Conservation (phyloP, 257 asterid genomes). For the Fraxinus excelsior region DNA sequence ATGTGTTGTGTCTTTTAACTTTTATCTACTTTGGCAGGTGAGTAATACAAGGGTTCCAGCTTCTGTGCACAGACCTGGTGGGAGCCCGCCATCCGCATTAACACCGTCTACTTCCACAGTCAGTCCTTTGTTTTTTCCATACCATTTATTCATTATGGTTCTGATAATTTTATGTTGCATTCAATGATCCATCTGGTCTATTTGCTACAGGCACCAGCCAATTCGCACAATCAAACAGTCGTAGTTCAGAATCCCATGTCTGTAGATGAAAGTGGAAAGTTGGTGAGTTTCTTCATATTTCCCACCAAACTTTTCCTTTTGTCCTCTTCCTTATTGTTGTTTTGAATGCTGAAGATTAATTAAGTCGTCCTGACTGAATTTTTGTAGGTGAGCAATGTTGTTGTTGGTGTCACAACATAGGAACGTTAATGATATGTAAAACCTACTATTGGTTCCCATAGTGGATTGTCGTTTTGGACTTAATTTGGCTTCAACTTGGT, state of each 20-base stretch:
- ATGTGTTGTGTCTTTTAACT: neutral
- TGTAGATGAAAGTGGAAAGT: slow-evolving; percentile 69
- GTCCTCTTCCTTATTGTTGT: neutral
- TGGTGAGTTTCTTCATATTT: slow-evolving; percentile 15
- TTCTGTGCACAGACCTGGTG: slow-evolving; percentile 53
- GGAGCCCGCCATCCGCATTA: slow-evolving; percentile 42
- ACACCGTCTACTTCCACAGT: slow-evolving; percentile 57
- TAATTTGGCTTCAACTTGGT: slow-evolving; percentile 26
- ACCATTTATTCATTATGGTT: slow-evolving; percentile 7
- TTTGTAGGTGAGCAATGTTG: slow-evolving; percentile 79
- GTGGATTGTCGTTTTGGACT: slow-evolving; percentile 26
- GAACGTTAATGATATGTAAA: slow-evolving; percentile 6
- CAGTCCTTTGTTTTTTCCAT: slow-evolving; percentile 31
- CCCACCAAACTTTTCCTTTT: neutral
- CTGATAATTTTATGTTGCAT: slow-evolving; percentile 7
- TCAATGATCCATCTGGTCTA: slow-evolving; percentile 9
- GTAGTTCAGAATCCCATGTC: slow-evolving; percentile 90
- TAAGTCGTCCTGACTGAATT: slow-evolving; percentile 9
- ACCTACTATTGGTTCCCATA: slow-evolving; percentile 13
- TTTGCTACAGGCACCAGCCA: slow-evolving; percentile 48
- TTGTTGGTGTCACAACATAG: slow-evolving; percentile 81
- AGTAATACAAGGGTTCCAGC: slow-evolving; percentile 55
- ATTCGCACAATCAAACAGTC: slow-evolving; percentile 75
- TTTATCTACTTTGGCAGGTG: slow-evolving; percentile 42
- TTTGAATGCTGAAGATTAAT: neutral